These are phyloP conservation scores for Cryphonectria nitschkei DNA, from an alignment of 2,329 filamentous ascomycete genomes.

Conservation along the genomic window DNA sequence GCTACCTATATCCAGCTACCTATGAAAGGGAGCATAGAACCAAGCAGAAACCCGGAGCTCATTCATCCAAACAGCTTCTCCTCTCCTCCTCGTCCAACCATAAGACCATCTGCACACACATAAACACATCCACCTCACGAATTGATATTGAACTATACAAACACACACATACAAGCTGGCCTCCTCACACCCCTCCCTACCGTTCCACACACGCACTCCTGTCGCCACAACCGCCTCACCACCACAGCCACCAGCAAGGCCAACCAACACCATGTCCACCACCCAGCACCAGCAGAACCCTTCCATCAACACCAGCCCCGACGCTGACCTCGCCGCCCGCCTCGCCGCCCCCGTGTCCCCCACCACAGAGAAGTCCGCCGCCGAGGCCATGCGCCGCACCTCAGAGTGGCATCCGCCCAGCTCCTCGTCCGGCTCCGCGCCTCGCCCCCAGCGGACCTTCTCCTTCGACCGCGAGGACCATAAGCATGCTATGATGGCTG, in stretches of 20 bases:
- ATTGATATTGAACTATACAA: not conserved
- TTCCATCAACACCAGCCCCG: conserved; percentile 26
- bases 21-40: too few relatives aligned
- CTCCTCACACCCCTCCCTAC: not conserved
- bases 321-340: conserved; percentile 30
- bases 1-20: too few relatives aligned
- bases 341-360: conserved; percentile 30
- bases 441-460: conserved; percentile 54
- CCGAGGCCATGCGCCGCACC: conserved; percentile 40
- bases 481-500: conserved; percentile 55
- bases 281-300: conserved; percentile 12
- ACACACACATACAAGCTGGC: conserved; percentile 7
- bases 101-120: not conserved
- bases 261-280: conserved; percentile 19
- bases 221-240: conserved; percentile 1
- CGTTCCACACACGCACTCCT: conserved; percentile 3
- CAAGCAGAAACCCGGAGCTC: too few relatives aligned
- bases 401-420: conserved; percentile 51
- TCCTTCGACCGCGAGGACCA: conserved; percentile 59
- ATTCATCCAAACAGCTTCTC: not conserved
- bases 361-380: conserved; percentile 28
- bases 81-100: not conserved
- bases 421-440: not conserved
- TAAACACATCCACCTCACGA: not conserved
- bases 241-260: not conserved